Evolutionary conservation across 306 rosid genomes (phyloP).

Genomic region (Malus sieversii): DNA sequence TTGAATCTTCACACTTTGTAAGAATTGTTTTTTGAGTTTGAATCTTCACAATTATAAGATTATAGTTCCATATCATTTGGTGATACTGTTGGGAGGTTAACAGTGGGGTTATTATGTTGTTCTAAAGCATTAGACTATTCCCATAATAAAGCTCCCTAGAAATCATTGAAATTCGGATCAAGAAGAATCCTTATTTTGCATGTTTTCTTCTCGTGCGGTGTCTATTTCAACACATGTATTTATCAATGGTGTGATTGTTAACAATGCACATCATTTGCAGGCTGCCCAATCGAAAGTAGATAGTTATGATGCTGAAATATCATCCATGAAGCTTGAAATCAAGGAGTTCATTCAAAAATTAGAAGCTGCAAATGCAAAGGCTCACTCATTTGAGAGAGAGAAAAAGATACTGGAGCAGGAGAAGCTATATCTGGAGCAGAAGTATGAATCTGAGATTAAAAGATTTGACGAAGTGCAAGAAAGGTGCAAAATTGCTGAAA

Average conservation of each 20-base stretch:
- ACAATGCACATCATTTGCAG: slow-evolving; percentile 35
- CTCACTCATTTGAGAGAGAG: slow-evolving; percentile 73
- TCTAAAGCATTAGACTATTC: not conserved
- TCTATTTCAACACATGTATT: not conserved
- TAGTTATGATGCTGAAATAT: slow-evolving; percentile 64
- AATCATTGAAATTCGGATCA: not conserved
- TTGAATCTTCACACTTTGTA: slow-evolving; percentile 3
- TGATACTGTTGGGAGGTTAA: not conserved
- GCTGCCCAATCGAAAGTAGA: slow-evolving; percentile 74
- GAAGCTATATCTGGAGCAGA: slow-evolving; percentile 66
- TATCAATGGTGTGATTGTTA: not conserved
- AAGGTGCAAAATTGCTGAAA: slow-evolving; percentile 72
- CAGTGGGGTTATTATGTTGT: not conserved
- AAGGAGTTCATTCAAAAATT: slow-evolving; percentile 54
- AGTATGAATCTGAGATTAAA: slow-evolving; percentile 59
- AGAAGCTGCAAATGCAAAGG: slow-evolving; percentile 50
- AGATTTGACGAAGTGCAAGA: slow-evolving; percentile 73
- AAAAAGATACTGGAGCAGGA: slow-evolving; percentile 62
- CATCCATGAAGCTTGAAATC: slow-evolving; percentile 53
- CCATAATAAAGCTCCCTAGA: not conserved
- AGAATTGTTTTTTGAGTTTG: not conserved
- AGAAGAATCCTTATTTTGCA: not conserved
- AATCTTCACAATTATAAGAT: not conserved
- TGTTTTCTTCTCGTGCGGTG: not conserved
- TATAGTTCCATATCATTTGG: not conserved